Percentiles rank a stretch among this genome's conserved stretches.
Conservation (phyloP, 768 basidiomycete species). For the Auriculariales sp. region DNA sequence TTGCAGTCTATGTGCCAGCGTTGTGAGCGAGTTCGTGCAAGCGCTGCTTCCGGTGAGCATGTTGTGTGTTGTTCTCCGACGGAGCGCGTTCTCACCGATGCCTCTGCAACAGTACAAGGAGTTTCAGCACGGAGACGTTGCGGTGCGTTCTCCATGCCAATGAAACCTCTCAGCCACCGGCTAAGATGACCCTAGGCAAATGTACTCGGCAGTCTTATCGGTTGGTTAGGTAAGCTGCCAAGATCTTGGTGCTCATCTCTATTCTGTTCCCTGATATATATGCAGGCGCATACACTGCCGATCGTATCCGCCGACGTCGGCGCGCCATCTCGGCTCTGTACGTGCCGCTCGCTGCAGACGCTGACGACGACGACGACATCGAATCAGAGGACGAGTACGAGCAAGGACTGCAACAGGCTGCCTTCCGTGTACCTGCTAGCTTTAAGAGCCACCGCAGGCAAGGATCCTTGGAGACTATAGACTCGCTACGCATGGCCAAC, state of each 20-base stretch:
- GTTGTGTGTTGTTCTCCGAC: not conserved
- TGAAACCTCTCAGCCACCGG: conserved; percentile 4
- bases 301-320: conserved; percentile 62
- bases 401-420: conserved; percentile 8
- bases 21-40: conserved; percentile 73
- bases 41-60: conserved; percentile 52
- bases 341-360: conserved; percentile 47
- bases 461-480: conserved; percentile 15
- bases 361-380: conserved; percentile 23
- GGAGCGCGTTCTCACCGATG: not conserved
- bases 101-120: conserved; percentile 44
- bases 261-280: not conserved
- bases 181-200: conserved; percentile 51
- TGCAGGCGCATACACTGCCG: conserved; percentile 38
- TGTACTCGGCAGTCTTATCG: conserved; percentile 33
- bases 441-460: conserved; percentile 6
- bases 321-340: conserved; percentile 77
- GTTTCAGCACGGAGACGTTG: conserved; percentile 59
- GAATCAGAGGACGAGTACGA: conserved; percentile 9
- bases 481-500: conserved; percentile 29
- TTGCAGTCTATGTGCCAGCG: conserved; percentile 69
- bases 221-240: not conserved
- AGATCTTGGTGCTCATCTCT: not conserved
- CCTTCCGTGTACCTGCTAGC: not conserved
- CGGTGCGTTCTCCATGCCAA: conserved; percentile 28